Evolutionary conservation across 306 rosid species (phyloP), one percentile per base, ranked within the genome.

Genomic region (Fragaria ananassa): DNA sequence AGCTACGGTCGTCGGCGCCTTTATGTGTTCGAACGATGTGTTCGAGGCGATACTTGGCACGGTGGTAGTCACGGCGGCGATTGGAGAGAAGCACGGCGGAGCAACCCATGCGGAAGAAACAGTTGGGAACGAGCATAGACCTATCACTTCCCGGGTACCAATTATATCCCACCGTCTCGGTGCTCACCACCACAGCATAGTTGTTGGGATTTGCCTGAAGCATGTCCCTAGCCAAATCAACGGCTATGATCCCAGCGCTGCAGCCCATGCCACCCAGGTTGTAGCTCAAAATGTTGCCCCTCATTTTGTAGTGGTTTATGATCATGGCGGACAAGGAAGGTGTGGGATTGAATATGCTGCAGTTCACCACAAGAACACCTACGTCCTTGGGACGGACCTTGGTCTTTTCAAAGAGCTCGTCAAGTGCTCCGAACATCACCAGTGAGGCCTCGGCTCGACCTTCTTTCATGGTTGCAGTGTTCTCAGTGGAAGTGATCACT

Each of bases 221-320:
- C 80, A 96, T 89, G 21, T 96, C 99, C 8, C 91, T 81, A 0
- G 99, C 99, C 78, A 96, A 78, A 31, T 96, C 99, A 17, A 96
- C 86, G 0, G 87, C 93, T 49, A 96, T 92, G 64, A 96, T 82
- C 42, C 98, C 99, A 0, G 98, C 99, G 53, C 98, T 92, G 44
- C 99, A 96, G 0, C 99, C 99, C 99, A 96, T 96, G 7, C 99
- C 99, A 0, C 99, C 99, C 2, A 96, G 92, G 56, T 96, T 96
- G 76, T 88, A 96, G 75, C 99, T 96, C 84, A 96, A 58, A 4
- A 96, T 87, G 81, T 92, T 96, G 1, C 99, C 99, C 29, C 99
- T 85, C 99, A 96, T 91, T 87, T 96, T 96, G 85, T 92, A 96
- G 76, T 91, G 99, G 85, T 96, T 96, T 31, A 96, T 96, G 73